Evolutionary conservation across 2,329 filamentous ascomycete genomes (phyloP).

Genomic region (Amphichorda felina): DNA sequence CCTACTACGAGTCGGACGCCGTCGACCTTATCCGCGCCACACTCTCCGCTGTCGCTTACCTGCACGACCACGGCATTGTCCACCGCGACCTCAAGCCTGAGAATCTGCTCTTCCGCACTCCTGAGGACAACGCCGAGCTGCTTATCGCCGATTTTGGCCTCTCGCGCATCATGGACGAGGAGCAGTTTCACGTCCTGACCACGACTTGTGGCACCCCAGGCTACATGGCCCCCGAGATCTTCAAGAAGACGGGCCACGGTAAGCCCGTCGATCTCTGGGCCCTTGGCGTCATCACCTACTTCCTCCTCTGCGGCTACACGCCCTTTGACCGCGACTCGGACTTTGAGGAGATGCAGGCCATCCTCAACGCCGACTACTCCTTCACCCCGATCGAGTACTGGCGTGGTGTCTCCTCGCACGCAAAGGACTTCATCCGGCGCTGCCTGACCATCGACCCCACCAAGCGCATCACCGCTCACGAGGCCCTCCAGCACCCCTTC

Average conservation of each 20-base stretch:
- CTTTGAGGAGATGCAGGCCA: slow-evolving; percentile 98
- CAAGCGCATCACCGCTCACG: slow-evolving; percentile 83
- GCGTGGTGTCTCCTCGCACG: slow-evolving; percentile 77
- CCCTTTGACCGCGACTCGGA: slow-evolving; percentile 96
- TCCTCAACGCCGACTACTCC: slow-evolving; percentile 89
- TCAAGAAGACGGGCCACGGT: slow-evolving; percentile 95
- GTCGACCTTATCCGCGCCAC: slow-evolving; percentile 91
- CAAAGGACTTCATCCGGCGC: slow-evolving; percentile 83
- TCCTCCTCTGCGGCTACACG: slow-evolving; percentile 93
- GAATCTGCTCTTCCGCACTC: slow-evolving; percentile 91
- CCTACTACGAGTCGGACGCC: slow-evolving; percentile 95
- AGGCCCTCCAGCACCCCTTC: slow-evolving; percentile 56
- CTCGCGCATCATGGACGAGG: slow-evolving; percentile 96
- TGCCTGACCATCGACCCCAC: slow-evolving; percentile 86
- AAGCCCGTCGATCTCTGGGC: slow-evolving; percentile 99
- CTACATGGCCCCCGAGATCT: slow-evolving; percentile 99
- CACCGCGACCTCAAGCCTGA: slow-evolving; percentile 97
- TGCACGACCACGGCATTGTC: slow-evolving; percentile 97
- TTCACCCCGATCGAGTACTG: slow-evolving; percentile 95
- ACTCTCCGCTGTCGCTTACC: slow-evolving; percentile 92
- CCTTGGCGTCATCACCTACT: slow-evolving; percentile 97
- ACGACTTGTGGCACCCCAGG: slow-evolving; percentile 96
- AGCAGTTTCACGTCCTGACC: slow-evolving; percentile 94
- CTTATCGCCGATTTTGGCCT: slow-evolving; percentile 96
- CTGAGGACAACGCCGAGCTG: slow-evolving; percentile 94